Conservation (phyloP, 805 yeast species). For the Candida ovalis region DNA sequence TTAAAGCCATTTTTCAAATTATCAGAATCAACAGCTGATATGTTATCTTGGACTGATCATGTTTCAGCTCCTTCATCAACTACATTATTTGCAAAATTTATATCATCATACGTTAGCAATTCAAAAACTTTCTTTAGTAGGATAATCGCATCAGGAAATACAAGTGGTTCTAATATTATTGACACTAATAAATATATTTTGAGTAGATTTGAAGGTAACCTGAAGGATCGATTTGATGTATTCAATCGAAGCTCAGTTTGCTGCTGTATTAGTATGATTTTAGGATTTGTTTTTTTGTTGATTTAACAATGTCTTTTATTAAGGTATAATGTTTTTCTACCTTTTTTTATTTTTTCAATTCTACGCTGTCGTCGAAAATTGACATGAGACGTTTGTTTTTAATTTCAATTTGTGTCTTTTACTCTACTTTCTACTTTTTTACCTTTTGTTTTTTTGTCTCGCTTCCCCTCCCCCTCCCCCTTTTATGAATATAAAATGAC, state of each 20-base stretch:
- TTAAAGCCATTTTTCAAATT: background rate
- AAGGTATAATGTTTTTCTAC: background rate
- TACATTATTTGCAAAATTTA: background rate
- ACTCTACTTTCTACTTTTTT: no score
- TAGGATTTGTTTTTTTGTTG: background rate
- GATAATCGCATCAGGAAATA: no score
- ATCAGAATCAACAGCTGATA: background rate
- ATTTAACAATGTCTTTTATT: no score
- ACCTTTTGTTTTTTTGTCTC: no score
- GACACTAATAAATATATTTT: background rate
- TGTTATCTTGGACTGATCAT: background rate
- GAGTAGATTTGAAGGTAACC: background rate
- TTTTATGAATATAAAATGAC: no score
- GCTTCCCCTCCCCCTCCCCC: no score
- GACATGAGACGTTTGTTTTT: no score
- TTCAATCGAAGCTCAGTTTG: background rate
- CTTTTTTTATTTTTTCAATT: background rate
- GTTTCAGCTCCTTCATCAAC: conserved; percentile 1
- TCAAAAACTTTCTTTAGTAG: no score
- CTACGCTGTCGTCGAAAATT: no score
- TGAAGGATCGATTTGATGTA: background rate
- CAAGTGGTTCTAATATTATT: background rate
- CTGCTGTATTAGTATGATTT: background rate
- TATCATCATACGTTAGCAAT: no score
- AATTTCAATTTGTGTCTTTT: no score